Base-by-base conservation (phyloP, 1,284 basidiomycete species). In the Fomitopsis betulina region DNA sequence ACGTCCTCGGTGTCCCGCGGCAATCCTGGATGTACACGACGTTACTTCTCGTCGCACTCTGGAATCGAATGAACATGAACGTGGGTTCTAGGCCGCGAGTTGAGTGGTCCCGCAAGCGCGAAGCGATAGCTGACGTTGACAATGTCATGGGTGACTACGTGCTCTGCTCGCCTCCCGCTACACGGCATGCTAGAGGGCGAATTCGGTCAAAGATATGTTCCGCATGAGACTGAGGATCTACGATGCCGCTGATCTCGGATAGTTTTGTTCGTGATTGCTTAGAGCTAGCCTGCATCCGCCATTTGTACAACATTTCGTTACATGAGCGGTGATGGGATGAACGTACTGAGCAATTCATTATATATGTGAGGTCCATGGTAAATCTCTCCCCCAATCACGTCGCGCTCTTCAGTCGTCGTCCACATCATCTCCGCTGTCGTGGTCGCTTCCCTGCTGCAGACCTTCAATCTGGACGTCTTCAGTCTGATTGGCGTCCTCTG, bases 381-480 rank as follows among this genome's bases (percentile, higher is more conserved):
- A 53, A 32, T 55, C 39, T 55, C 39, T 47, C 25, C 35, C 25
- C 27, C 19, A 50, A 33, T 58, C 52, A 58, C 15, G 40, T 72
- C 66, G 30, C 13, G 38, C 27, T 30, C 23, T 39, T 59, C 58
- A 60, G 19, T 62, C 58, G 42, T 60, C 59, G 25, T 63, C 63
- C 13, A 61, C 63, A 9, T 65, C 65, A 60, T 72, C 69, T 40
- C 75, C 73, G 55, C 71, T 70, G 52, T 74, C 65, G 19, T 55
- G 57, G 45, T 66, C 68, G 42, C 68, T 75, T 51, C 73, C 72
- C 57, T 73, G 68, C 56, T 60, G 73, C 50, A 89, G 72, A 27
- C 86, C 88, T 72, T 89, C 87, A 61, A 90, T 87, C 66, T 85
- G 77, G 38, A 89, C 75, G 25, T 71, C 74, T 37, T 70, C 66